Evolutionary conservation across 2,329 filamentous ascomycete genomes (phyloP).

Genomic region (Stachybotrys elegans): DNA sequence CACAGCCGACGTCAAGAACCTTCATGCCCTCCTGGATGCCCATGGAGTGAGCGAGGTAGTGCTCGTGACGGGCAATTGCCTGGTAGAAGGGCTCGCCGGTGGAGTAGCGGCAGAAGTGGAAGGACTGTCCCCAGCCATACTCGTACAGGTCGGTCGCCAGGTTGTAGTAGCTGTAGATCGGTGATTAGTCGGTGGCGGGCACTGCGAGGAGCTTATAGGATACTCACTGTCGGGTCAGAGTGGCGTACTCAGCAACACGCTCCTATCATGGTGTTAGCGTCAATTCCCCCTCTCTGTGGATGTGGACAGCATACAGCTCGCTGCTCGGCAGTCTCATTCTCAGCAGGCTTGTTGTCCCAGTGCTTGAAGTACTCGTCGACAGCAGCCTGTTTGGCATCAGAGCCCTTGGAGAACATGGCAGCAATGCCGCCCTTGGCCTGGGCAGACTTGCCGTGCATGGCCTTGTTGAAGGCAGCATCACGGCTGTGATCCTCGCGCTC

Average conservation of each 20-base stretch:
- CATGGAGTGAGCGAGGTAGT: constrained; percentile 91
- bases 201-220: background rate
- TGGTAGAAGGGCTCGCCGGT: constrained; percentile 81
- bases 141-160: constrained; percentile 95
- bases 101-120: constrained; percentile 96
- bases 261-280: too few relatives aligned
- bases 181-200: background rate
- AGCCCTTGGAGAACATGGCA: constrained; percentile 82
- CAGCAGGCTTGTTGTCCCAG: constrained; percentile 80
- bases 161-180: constrained; percentile 88
- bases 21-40: constrained; percentile 80
- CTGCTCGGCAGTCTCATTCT: constrained; percentile 75
- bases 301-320: constrained; percentile 57
- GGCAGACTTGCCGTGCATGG: constrained; percentile 71
- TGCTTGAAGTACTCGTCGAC: constrained; percentile 95
- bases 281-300: background rate
- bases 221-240: constrained; percentile 84
- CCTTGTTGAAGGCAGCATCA: constrained; percentile 88
- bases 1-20: constrained; percentile 93
- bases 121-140: constrained; percentile 92
- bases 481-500: constrained; percentile 79
- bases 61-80: constrained; percentile 93
- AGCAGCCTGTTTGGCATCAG: constrained; percentile 68
- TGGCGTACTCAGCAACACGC: constrained; percentile 83
- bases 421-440: constrained; percentile 66